Percentiles rank a stretch among this genome's conserved stretches.
Conservation (phyloP, 495 filamentous ascomycete species). For the Oidiodendron maius region DNA sequence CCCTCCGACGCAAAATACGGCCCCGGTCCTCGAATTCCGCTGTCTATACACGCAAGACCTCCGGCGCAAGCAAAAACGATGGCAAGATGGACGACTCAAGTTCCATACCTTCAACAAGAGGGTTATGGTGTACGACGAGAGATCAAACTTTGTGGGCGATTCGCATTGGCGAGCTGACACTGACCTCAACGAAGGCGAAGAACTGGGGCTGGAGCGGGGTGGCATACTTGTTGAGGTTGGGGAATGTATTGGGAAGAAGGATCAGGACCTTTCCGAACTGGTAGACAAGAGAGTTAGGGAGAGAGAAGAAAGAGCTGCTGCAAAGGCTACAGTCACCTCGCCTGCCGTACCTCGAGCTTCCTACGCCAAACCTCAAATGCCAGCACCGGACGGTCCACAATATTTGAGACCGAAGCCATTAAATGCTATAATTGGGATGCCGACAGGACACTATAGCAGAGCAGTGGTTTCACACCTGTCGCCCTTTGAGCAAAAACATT, state of each 20-base stretch:
- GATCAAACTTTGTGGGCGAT: slow-evolving; percentile 77
- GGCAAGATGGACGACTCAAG: slow-evolving; percentile 85
- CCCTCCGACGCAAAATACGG: slow-evolving; percentile 52
- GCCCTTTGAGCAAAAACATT: slow-evolving; percentile 44
- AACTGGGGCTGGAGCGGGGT: slow-evolving; percentile 71
- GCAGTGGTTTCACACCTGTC: slow-evolving; percentile 39
- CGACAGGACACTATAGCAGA: slow-evolving; percentile 44
- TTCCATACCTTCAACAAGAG: slow-evolving; percentile 91
- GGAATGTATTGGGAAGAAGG: slow-evolving; percentile 61
- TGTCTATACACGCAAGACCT: slow-evolving; percentile 86
- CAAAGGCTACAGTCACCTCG: slow-evolving; percentile 10
- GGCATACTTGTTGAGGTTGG: slow-evolving; percentile 70
- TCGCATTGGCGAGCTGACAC: slow-evolving; percentile 68
- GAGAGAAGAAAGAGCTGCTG: slow-evolving; percentile 36
- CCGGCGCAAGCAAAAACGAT: slow-evolving; percentile 79
- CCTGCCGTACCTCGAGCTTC: slow-evolving; percentile 5
- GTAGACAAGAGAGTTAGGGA: slow-evolving; percentile 58
- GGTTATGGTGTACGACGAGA: slow-evolving; percentile 83
- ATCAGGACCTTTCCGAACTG: slow-evolving; percentile 71
- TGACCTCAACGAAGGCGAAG: slow-evolving; percentile 67
- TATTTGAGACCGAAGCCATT: slow-evolving; percentile 35
- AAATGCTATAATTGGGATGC: slow-evolving; percentile 34
- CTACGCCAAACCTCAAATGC: neutral
- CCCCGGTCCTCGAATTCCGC: slow-evolving; percentile 69
- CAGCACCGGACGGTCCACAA: neutral